Conservation (phyloP, 83 land plant genomes). For the Picea abies region DNA sequence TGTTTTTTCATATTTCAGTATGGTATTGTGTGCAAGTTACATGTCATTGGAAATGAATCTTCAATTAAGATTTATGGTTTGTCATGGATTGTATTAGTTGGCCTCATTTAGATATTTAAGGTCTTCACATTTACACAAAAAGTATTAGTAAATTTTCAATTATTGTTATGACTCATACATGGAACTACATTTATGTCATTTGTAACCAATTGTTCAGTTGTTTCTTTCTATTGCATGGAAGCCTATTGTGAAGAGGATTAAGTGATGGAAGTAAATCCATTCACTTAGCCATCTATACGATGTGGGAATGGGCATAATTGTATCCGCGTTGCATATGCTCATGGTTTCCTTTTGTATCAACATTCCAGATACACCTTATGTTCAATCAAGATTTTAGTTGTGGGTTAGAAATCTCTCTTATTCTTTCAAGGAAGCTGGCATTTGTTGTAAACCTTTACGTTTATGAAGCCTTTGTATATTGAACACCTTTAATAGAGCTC, state of each 20-base stretch:
- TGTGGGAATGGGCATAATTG: conserved; percentile 86
- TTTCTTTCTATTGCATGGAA: conserved; percentile 79
- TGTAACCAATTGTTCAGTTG: conserved; percentile 57
- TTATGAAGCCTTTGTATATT: too few species aligned
- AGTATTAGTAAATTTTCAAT: conserved; percentile 78
- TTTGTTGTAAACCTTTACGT: too few species aligned
- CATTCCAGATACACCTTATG: conserved; percentile 58
- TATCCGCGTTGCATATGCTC: conserved; percentile 88
- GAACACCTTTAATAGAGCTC: too few species aligned
- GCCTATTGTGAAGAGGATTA: conserved; percentile 60
- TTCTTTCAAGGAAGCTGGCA: conserved; percentile 74
- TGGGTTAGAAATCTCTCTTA: conserved; percentile 90
- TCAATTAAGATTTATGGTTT: conserved; percentile 76
- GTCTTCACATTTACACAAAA: conserved; percentile 83
- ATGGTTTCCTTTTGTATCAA: conserved; percentile 78
- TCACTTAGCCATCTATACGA: conserved; percentile 83
- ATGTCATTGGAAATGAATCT: conserved; percentile 50
- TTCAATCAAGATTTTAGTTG: conserved; percentile 97
- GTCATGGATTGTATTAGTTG: too few species aligned
- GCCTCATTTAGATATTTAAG: conserved; percentile 21
- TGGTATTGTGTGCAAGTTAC: conserved; percentile 90
- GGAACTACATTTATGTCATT: conserved; percentile 58
- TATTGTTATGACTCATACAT: conserved; percentile 74
- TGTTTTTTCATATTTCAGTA: conserved; percentile 92
- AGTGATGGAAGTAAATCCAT: conserved; percentile 78